A percentile compares a stretch with the other conserved stretches of the same genome.
Evolutionary conservation across 306 rosid genomes (phyloP).

Genomic region (Glycine soja): DNA sequence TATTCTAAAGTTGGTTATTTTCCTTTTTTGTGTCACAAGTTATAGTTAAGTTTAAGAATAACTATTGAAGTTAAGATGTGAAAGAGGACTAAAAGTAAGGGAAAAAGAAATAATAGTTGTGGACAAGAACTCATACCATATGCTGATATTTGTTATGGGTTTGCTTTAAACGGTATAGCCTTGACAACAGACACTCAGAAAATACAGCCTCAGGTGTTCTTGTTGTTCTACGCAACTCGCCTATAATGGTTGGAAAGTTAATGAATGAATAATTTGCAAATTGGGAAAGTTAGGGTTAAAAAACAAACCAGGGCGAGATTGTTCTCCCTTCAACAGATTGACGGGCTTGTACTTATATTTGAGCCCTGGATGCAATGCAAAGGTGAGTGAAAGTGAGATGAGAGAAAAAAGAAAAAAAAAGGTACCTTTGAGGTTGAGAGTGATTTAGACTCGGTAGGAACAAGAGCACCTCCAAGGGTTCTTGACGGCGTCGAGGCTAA

Average conservation of each 20-base stretch:
- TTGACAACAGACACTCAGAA: constrained; percentile 57
- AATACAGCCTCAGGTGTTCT: constrained; percentile 75
- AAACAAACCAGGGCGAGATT: constrained; percentile 55
- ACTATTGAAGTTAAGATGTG: neutral
- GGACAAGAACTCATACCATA: constrained; percentile 63
- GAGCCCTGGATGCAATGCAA: constrained; percentile 50
- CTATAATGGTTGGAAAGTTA: constrained; percentile 52
- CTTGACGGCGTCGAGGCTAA: too few species aligned
- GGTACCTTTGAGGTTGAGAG: constrained; percentile 74
- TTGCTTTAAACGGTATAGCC: constrained; percentile 61
- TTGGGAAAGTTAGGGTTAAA: neutral
- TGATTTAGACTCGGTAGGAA: too few species aligned
- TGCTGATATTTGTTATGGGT: constrained; percentile 63
- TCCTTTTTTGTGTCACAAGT: constrained; percentile 22
- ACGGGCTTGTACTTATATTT: constrained; percentile 64
- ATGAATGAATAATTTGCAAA: neutral
- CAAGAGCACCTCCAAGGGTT: too few species aligned
- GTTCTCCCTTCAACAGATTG: constrained; percentile 65
- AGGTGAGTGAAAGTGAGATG: neutral
- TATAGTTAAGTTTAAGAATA: neutral
- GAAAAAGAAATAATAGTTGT: neutral
- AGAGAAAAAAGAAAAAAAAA: neutral
- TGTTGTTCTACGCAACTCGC: constrained; percentile 33
- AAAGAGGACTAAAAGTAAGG: neutral
- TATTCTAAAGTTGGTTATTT: neutral